A percentile compares a stretch with the other conserved stretches of the same genome.
phyloP scores from a whole-genome alignment of 768 basidiomycete species.

The Leccinum uliginosum region DNA sequence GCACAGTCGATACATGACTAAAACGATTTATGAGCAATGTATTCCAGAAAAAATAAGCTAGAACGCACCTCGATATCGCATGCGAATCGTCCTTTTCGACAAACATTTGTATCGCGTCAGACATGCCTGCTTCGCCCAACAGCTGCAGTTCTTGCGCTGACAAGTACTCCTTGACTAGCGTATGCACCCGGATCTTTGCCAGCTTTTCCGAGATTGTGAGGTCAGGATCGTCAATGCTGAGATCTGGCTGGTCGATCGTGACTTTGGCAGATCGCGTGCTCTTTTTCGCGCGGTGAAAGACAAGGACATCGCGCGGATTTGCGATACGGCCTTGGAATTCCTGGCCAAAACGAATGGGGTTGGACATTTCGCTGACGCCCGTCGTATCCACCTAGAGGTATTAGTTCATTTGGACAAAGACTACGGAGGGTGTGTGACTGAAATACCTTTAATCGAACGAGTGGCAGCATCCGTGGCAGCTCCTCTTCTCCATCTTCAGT shows the following conservation, averaged over 20 bases:
- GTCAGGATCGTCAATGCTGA: conserved; percentile 75
- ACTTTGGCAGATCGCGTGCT: conserved; percentile 46
- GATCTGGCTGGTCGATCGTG: conserved; percentile 68
- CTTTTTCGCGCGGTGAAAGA: conserved; percentile 84
- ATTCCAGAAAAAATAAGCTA: not conserved
- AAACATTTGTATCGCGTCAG: conserved; percentile 89
- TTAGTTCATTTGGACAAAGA: not conserved
- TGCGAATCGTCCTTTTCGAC: conserved; percentile 97
- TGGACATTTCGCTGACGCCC: conserved; percentile 85
- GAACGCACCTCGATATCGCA: conserved; percentile 78
- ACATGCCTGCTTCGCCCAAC: conserved; percentile 85
- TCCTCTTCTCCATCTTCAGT: conserved; percentile 58
- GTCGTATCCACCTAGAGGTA: conserved; percentile 77
- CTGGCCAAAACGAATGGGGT: conserved; percentile 95
- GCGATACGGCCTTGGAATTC: conserved; percentile 89
- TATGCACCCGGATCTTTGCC: conserved; percentile 78
- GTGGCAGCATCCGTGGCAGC: conserved; percentile 72
- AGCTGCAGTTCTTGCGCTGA: conserved; percentile 91
- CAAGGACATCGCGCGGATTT: conserved; percentile 90
- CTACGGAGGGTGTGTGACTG: not conserved
- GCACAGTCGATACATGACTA: conserved; percentile 62
- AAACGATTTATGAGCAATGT: not conserved
- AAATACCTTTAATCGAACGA: conserved; percentile 75
- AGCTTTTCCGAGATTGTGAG: conserved; percentile 68
- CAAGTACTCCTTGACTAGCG: conserved; percentile 88